Conservation (phyloP, 129 eudicot genomes). For the Flaveria brownii region DNA sequence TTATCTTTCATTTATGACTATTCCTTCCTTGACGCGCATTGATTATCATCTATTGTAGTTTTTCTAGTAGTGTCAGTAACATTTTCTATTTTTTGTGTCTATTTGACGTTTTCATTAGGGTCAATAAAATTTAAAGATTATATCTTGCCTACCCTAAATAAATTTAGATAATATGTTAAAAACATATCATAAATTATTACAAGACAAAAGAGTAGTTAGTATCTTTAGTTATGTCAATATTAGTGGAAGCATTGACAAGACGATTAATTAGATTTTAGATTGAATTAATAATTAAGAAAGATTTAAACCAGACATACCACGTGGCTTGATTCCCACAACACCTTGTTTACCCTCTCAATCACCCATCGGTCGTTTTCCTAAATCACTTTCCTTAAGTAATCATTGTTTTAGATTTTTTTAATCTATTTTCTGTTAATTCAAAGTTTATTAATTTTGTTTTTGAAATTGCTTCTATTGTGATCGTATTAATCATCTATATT, state of each 20-base stretch:
- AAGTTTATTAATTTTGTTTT: not conserved
- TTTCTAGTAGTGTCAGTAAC: no score
- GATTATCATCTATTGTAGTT: no score
- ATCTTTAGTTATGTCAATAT: slow-evolving; percentile 4
- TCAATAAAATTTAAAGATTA: not conserved
- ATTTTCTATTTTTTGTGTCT: no score
- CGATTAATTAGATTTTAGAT: not conserved
- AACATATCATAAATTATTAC: not conserved
- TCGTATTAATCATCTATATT: no score
- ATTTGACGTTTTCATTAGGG: not conserved
- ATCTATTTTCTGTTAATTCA: not conserved
- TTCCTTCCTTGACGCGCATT: no score
- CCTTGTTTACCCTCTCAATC: slow-evolving; percentile 20
- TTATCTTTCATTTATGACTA: no score
- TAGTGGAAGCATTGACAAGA: slow-evolving; percentile 11
- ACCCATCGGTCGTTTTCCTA: slow-evolving; percentile 25
- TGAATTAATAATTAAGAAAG: slow-evolving; percentile 9
- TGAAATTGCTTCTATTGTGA: no score
- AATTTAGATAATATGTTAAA: not conserved
- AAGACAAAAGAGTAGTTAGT: slow-evolving; percentile 1
- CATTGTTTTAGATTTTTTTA: not conserved
- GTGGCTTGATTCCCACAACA: slow-evolving; percentile 43
- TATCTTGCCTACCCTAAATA: not conserved
- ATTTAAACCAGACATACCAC: slow-evolving; percentile 33
- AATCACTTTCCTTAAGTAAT: slow-evolving; percentile 16